Conservation (phyloP, 140 eudicot genomes). For the Stevia rebaudiana region DNA sequence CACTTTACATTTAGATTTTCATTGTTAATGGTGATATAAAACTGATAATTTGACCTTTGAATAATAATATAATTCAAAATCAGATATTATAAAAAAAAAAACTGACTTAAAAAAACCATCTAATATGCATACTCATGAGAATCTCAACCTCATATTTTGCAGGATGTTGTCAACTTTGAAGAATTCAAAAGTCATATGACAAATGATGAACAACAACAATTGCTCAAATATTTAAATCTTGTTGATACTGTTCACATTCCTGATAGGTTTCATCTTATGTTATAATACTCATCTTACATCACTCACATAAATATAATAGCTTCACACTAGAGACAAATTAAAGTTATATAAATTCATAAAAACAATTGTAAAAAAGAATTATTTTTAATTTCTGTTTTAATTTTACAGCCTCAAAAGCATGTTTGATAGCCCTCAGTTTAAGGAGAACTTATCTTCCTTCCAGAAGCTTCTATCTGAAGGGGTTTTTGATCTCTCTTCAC, state of each 20-base stretch:
- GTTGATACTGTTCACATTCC: constrained; percentile 43
- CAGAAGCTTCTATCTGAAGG: constrained; percentile 87
- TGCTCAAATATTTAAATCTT: constrained; percentile 58
- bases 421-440: constrained; percentile 69
- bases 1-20: not conserved
- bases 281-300: not conserved
- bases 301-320: not conserved
- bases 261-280: constrained; percentile 47
- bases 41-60: not conserved
- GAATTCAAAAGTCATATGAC: constrained; percentile 51
- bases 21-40: not conserved
- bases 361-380: not conserved
- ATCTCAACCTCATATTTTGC: constrained; percentile 23
- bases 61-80: not conserved
- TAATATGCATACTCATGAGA: constrained; percentile 5
- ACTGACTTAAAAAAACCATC: not conserved
- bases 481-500: constrained; percentile 53
- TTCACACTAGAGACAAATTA: not conserved
- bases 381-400: constrained; percentile 2
- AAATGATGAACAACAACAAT: constrained; percentile 60
- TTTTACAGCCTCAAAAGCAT: constrained; percentile 60
- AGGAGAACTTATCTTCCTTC: constrained; percentile 67
- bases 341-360: not conserved
- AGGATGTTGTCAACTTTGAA: constrained; percentile 74
- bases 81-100: not conserved